A percentile compares a stretch with the other conserved stretches of the same genome.
These are phyloP conservation scores for Emergomyces orientalis DNA, from an alignment of 2,329 filamentous ascomycete species.

Conservation along the genomic window DNA sequence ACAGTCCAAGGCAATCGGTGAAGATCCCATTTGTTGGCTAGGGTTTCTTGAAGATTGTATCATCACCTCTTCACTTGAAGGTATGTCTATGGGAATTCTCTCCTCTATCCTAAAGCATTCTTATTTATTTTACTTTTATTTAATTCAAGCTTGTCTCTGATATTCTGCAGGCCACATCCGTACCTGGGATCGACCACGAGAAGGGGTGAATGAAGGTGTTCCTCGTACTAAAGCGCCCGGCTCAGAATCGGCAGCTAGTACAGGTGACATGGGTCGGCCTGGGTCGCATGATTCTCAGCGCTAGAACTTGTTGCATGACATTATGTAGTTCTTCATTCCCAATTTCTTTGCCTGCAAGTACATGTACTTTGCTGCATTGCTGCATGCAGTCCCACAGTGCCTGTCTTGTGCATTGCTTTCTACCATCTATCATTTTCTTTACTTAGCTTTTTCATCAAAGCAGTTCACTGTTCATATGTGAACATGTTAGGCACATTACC, in stretches of 20 bases:
- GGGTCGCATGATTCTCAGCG: conserved; percentile 5
- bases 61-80: conserved; percentile 82
- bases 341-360: no score
- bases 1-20: conserved; percentile 72
- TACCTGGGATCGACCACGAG: conserved; percentile 60
- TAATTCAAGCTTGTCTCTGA: conserved; percentile 12
- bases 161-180: conserved; percentile 56
- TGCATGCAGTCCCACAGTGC: background rate
- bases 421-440: background rate
- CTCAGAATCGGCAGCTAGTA: conserved; percentile 14
- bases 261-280: background rate
- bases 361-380: no score
- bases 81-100: conserved; percentile 44
- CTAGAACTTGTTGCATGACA: background rate
- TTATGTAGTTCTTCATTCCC: background rate
- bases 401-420: background rate
- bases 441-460: background rate
- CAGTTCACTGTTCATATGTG: background rate
- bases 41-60: conserved; percentile 92
- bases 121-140: background rate
- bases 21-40: conserved; percentile 79
- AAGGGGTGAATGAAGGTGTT: conserved; percentile 31
- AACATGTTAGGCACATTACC: no score
- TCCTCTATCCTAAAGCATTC: no score
- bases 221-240: conserved; percentile 16